Evolutionary conservation across 2,329 filamentous ascomycete genomes (phyloP).

Genomic region (Trichoderma atrobrunneum): DNA sequence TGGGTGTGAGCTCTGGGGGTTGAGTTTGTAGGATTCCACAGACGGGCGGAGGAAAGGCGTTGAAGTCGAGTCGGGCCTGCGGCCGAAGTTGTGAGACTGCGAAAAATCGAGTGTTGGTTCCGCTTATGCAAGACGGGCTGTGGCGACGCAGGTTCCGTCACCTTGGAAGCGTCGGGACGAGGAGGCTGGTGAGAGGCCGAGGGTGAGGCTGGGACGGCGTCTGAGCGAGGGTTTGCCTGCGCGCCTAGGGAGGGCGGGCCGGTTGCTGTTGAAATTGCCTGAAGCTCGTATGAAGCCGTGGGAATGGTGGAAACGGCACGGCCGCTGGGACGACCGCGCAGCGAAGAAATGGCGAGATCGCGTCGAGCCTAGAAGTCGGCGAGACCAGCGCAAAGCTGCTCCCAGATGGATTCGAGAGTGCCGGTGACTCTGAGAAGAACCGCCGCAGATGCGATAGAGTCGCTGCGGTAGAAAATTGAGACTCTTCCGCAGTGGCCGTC

Average conservation of each 20-base stretch:
- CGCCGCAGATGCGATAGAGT: not conserved
- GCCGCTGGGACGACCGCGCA: conserved; percentile 48
- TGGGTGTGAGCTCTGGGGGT: conserved; percentile 44
- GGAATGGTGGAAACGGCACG: conserved; percentile 42
- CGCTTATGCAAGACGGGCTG: conserved; percentile 8
- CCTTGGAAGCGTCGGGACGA: conserved; percentile 25
- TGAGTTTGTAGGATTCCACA: conserved; percentile 62
- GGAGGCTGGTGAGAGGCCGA: conserved; percentile 30
- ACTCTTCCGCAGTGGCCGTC: not conserved
- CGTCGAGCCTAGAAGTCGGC: conserved; percentile 24
- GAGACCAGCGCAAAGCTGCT: conserved; percentile 3
- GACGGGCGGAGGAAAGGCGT: conserved; percentile 46
- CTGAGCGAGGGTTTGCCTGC: conserved; percentile 29
- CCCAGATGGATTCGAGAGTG: not conserved
- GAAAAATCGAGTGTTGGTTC: conserved; percentile 38
- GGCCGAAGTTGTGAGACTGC: conserved; percentile 37
- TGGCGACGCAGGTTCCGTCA: not conserved
- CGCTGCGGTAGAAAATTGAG: not conserved
- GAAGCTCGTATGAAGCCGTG: conserved; percentile 49
- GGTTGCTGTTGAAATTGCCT: conserved; percentile 25
- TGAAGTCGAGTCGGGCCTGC: conserved; percentile 19
- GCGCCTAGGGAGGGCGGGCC: conserved; percentile 31
- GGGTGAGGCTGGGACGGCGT: conserved; percentile 24
- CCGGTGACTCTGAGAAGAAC: not conserved
- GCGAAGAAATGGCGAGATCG: conserved; percentile 28